phyloP scores from a whole-genome alignment of 1,139 yeast genomes.

The Saccharomycopsis phalli region DNA sequence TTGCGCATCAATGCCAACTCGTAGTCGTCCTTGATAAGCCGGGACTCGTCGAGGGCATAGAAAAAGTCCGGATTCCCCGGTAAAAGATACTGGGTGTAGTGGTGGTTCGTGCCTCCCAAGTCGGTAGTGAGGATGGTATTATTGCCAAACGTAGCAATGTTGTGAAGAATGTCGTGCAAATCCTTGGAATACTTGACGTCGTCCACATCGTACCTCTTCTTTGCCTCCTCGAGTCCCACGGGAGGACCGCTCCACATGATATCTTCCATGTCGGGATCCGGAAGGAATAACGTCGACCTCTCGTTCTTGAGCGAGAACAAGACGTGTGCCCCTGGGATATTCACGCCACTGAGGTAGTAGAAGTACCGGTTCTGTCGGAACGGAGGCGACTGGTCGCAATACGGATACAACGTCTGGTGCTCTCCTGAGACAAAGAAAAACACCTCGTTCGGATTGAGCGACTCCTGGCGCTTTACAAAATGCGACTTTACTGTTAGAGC shows the following conservation, averaged over 20 bases:
- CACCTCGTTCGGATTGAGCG: conserved; percentile 24
- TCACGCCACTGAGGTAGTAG: conserved; percentile 78
- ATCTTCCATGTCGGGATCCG: conserved; percentile 77
- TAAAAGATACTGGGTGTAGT: conserved; percentile 30
- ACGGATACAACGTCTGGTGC: conserved; percentile 50
- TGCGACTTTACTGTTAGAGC: conserved; percentile 44
- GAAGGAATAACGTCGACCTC: conserved; percentile 62
- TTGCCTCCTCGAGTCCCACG: conserved; percentile 56
- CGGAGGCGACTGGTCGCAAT: conserved; percentile 72
- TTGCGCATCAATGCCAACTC: conserved; percentile 69
- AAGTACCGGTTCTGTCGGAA: conserved; percentile 88
- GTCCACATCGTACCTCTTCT: conserved; percentile 65
- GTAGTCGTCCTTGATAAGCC: conserved; percentile 74
- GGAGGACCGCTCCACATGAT: conserved; percentile 98
- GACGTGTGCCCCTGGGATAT: conserved; percentile 68
- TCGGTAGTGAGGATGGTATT: conserved; percentile 33
- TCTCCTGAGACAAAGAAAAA: conserved; percentile 62
- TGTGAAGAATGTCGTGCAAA: conserved; percentile 30
- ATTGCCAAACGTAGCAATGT: conserved; percentile 18
- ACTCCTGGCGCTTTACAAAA: conserved; percentile 27
- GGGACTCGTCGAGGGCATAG: conserved; percentile 76
- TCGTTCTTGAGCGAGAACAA: conserved; percentile 48
- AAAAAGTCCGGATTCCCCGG: conserved; percentile 43
- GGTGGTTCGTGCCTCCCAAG: conserved; percentile 26
- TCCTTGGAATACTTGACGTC: conserved; percentile 56